Evolutionary conservation across 2,329 filamentous ascomycete genomes (phyloP), one percentile per base, ranked within the genome.

Genomic region (Parasarocladium wereldwijsianum): DNA sequence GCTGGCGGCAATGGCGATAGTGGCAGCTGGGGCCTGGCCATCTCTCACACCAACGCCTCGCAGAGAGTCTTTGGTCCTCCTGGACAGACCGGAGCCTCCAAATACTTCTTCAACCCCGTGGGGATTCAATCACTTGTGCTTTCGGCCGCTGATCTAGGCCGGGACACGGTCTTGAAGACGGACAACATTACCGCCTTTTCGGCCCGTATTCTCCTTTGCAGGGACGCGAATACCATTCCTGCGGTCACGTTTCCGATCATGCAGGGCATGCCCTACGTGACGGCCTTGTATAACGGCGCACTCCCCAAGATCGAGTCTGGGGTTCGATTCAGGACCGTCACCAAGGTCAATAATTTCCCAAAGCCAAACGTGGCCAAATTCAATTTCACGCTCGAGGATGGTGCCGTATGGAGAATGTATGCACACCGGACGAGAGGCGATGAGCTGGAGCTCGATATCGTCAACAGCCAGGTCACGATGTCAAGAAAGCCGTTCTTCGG

Each of bases 211-310:
- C 76, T 80, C 25, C 59, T 96, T 18, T 65, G 58, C 29, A 61
- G 64, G 3, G 56, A 61, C 14, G 45, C 51, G n/a, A 58, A 58
- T 3, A 62, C 65, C 6, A 49, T 60, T 2, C 67, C 77, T 1
- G 60, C 66, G 2, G 65, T 96, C 13, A 76, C 70, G 0, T 84
- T 93, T 39, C 85, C 86, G 0, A 47, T 94, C 6, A 73, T 93
- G 0, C 87, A 96, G 46, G 90, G 90, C 8, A 90, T 92, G 73
- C 77, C 72, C 0, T 93, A 85, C 42, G 62, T 93, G 12, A 94
- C 86, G 4, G 86, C 65, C 1, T 51, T 79, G 12, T 96, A 86
- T 52, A 64, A 62, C 32, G 71, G 73, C 17, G 63, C 72, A 0
- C 75, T 71, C 6, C 87, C 87, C 1, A 46, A 76, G 4, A 64